A percentile compares a stretch with the other conserved stretches of the same genome.
Conservation (phyloP, 305 asterid species). For the Fraxinus baroniana region DNA sequence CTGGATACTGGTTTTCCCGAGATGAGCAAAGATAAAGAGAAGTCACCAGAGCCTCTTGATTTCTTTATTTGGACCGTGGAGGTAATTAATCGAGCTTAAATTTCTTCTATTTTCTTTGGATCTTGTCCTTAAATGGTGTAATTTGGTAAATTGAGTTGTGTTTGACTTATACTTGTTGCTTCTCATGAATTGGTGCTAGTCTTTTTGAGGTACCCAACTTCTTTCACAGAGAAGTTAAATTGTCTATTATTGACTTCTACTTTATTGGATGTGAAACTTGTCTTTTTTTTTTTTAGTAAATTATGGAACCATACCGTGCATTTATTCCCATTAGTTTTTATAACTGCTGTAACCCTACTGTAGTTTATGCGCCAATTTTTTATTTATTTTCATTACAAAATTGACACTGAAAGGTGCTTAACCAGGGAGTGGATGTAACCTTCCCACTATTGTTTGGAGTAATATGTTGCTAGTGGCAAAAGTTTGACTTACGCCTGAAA, state of each 20-base stretch:
- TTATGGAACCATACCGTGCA: not conserved
- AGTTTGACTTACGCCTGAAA: not conserved
- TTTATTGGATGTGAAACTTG: not conserved
- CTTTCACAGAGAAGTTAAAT: not conserved
- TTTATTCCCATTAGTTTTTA: not conserved
- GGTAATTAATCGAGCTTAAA: conserved; percentile 28
- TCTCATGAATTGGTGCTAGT: not conserved
- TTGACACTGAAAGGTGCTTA: not conserved
- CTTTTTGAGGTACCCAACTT: not conserved
- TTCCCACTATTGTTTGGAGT: conserved; percentile 9
- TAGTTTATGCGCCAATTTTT: not conserved
- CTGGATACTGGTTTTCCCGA: conserved; percentile 22
- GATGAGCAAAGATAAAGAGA: conserved; percentile 62
- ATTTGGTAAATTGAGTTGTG: not conserved
- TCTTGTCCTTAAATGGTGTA: not conserved
- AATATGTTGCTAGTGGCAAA: not conserved
- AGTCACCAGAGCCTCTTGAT: conserved; percentile 68
- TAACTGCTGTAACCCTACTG: not conserved
- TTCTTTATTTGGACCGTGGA: conserved; percentile 69
- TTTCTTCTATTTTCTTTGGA: conserved; percentile 15
- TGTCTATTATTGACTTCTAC: not conserved
- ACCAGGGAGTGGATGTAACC: not conserved
- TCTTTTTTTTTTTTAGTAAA: not conserved
- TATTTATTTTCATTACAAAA: not conserved
- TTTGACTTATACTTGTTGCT: conserved; percentile 6